Evolutionary conservation across 148 eudicot species (phyloP).

Genomic region (Silene conica): DNA sequence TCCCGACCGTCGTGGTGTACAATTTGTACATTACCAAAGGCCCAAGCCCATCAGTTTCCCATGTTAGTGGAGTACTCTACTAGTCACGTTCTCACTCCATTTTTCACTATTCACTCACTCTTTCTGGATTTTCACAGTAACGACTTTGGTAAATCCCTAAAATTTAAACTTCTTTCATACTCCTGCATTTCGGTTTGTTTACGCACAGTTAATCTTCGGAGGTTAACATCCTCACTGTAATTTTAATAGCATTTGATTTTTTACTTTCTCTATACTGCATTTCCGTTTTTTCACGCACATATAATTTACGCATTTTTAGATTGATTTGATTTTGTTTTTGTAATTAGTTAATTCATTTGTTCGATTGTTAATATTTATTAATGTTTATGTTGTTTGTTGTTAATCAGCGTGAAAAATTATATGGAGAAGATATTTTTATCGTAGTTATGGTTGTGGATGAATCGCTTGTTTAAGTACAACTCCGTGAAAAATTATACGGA

Average conservation of each 20-base stretch:
- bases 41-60: no score
- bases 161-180: neutral
- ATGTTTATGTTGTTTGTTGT: no score
- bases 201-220: neutral
- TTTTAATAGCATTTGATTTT: no score
- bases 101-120: constrained; percentile 3
- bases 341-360: neutral
- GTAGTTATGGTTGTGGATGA: neutral
- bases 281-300: no score
- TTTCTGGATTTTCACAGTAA: neutral
- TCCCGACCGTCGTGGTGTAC: no score
- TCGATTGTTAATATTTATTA: neutral
- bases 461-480: neutral
- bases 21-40: no score
- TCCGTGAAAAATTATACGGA: no score
- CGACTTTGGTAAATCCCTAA: neutral
- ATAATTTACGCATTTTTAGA: neutral
- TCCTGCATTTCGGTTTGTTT: neutral
- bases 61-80: no score
- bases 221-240: neutral
- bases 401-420: no score
- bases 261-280: no score
- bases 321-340: neutral
- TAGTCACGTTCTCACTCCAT: neutral
- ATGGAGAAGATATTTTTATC: neutral